Conservation (phyloP, 371 early-diverging fungal species). For the Apophysomyces variabilis region DNA sequence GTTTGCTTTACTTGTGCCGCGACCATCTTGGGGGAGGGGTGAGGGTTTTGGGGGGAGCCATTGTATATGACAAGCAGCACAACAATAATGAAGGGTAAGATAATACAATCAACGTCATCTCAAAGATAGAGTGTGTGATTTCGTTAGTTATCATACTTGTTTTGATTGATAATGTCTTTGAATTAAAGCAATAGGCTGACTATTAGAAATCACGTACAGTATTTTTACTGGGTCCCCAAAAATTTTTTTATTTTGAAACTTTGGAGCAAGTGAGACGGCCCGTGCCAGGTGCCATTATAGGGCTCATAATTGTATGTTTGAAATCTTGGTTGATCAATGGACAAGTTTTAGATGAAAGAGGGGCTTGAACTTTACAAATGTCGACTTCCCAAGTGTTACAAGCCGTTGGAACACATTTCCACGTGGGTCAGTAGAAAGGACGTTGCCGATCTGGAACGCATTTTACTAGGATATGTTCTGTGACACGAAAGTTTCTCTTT, state of each 20-base stretch:
- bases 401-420: not conserved
- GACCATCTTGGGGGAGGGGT: not conserved
- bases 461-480: not conserved
- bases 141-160: too few relatives aligned
- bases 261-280: not conserved
- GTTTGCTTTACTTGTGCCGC: conserved; percentile 1
- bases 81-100: not conserved
- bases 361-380: not conserved
- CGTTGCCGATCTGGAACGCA: conserved; percentile 2
- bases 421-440: not conserved
- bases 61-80: too few relatives aligned
- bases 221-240: not conserved
- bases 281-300: not conserved
- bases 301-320: conserved; percentile 6
- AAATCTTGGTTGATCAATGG: not conserved
- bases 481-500: not conserved
- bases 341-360: conserved; percentile 5
- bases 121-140: too few relatives aligned
- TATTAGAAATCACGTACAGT: not conserved
- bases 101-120: not conserved
- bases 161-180: too few relatives aligned
- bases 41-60: not conserved
- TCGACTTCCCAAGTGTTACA: not conserved
- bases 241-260: not conserved
- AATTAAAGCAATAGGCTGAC: not conserved